These are phyloP conservation scores for Rhizopus microsporus DNA, from an alignment of 371 early-diverging fungal species.

Conservation along the genomic window DNA sequence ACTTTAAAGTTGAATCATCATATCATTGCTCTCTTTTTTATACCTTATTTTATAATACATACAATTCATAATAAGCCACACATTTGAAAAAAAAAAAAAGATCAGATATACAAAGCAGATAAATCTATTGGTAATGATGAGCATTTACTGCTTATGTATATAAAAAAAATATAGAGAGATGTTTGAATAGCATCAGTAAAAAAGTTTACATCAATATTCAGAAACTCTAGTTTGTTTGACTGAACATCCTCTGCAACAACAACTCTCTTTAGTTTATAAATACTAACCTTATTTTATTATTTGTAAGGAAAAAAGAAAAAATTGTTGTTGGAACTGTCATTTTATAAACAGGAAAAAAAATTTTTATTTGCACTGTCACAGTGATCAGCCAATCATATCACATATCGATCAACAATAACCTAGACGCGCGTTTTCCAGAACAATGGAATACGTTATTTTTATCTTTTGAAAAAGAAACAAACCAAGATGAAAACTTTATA, in stretches of 20 bases:
- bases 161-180: slow-evolving; percentile 2
- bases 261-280: background rate
- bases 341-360: slow-evolving; percentile 22
- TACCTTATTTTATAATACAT: slow-evolving; percentile 4
- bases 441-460: no score
- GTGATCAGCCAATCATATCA: background rate
- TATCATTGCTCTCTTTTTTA: slow-evolving; percentile 16
- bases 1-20: slow-evolving; percentile 49
- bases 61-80: slow-evolving; percentile 1
- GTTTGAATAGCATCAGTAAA: slow-evolving; percentile 41
- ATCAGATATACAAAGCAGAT: slow-evolving; percentile 11
- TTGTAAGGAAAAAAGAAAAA: slow-evolving; percentile 6
- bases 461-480: no score
- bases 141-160: background rate
- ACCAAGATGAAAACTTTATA: no score
- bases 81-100: background rate
- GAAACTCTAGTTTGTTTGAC: slow-evolving; percentile 64
- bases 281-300: slow-evolving; percentile 19
- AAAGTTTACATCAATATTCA: slow-evolving; percentile 50
- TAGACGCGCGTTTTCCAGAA: background rate
- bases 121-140: no score
- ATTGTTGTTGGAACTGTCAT: background rate
- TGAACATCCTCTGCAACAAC: slow-evolving; percentile 42
- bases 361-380: slow-evolving; percentile 18
- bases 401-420: background rate